These are phyloP conservation scores for Calocybe cyanea DNA, from an alignment of 768 basidiomycete species.

Conservation along the genomic window DNA sequence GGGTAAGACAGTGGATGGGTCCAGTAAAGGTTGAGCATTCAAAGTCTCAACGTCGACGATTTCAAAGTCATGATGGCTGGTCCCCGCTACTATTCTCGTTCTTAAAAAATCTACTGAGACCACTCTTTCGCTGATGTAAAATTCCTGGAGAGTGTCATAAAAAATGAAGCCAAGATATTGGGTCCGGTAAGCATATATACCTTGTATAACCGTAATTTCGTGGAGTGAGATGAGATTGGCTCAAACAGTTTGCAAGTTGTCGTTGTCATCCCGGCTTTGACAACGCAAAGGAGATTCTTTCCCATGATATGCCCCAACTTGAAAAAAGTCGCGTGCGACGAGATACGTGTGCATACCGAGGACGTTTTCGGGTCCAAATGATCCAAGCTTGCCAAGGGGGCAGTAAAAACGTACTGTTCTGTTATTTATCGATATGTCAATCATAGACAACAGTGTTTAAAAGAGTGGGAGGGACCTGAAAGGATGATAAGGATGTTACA, in stretches of 20 bases:
- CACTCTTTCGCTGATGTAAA: conserved; percentile 79
- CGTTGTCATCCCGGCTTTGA: conserved; percentile 41
- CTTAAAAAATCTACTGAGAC: conserved; percentile 74
- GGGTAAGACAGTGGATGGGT: conserved; percentile 54
- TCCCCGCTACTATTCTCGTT: conserved; percentile 15
- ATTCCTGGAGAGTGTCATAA: conserved; percentile 44
- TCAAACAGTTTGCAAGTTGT: conserved; percentile 15
- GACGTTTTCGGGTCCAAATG: background rate
- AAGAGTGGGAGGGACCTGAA: conserved; percentile 41
- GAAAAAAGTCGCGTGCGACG: conserved; percentile 30
- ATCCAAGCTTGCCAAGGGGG: conserved; percentile 5
- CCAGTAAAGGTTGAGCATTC: conserved; percentile 72
- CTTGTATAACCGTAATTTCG: conserved; percentile 3
- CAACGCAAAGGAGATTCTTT: conserved; percentile 55
- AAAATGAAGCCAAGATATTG: background rate
- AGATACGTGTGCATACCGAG: conserved; percentile 12
- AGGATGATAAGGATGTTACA: conserved; percentile 72
- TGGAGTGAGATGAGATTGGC: background rate
- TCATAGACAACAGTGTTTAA: background rate
- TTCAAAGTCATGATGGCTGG: conserved; percentile 18
- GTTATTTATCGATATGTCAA: background rate
- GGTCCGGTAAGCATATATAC: background rate
- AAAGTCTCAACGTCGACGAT: conserved; percentile 60
- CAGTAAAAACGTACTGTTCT: conserved; percentile 10
- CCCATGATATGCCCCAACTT: conserved; percentile 6